A percentile compares a stretch with the other conserved stretches of the same genome.
phyloP scores from a whole-genome alignment of 305 asterid species.

The Solanum aculeatissimum region DNA sequence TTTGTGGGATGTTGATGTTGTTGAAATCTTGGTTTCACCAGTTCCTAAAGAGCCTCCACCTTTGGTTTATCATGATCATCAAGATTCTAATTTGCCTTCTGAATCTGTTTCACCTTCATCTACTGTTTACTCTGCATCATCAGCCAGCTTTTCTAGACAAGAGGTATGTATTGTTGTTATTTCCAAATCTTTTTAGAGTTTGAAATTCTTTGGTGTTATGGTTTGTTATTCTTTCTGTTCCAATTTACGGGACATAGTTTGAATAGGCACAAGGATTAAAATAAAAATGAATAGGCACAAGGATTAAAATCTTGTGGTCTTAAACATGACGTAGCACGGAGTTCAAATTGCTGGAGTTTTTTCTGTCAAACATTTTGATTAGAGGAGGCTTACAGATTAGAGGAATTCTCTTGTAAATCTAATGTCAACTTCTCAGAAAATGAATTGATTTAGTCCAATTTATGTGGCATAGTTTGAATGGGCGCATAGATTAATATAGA shows the following conservation, averaged over 20 bases:
- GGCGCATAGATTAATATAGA: background rate
- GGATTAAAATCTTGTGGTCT: background rate
- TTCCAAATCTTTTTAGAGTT: background rate
- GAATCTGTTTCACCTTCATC: background rate
- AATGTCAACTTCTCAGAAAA: too few relatives aligned
- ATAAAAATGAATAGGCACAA: background rate
- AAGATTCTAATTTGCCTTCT: background rate
- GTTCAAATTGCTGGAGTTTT: background rate
- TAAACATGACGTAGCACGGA: background rate
- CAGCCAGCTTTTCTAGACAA: slow-evolving; percentile 1
- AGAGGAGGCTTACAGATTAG: background rate
- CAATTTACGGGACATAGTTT: background rate
- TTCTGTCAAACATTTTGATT: background rate
- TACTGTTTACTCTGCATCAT: background rate
- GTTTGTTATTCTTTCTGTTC: background rate
- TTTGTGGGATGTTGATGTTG: slow-evolving; percentile 43
- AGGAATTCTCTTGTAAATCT: background rate
- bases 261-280: background rate
- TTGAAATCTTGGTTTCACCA: slow-evolving; percentile 10
- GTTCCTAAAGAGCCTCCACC: slow-evolving; percentile 5
- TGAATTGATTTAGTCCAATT: background rate
- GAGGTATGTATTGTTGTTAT: background rate
- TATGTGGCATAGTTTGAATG: background rate
- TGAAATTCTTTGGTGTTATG: background rate
- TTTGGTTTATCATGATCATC: background rate